phyloP scores from a whole-genome alignment of 2,329 filamentous ascomycete genomes.

The Akanthomyces lecanii region DNA sequence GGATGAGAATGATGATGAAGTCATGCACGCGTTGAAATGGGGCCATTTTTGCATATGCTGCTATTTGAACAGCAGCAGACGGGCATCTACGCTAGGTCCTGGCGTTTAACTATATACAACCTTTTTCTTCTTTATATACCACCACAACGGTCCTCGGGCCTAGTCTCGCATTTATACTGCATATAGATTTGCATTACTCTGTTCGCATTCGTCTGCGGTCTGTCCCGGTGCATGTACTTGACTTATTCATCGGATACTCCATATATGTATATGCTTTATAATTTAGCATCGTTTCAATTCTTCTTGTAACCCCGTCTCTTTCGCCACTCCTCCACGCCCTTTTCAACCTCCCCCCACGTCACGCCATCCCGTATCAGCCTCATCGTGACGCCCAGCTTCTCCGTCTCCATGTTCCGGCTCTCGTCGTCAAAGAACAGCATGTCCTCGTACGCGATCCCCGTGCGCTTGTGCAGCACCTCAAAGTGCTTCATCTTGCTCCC shows the following conservation, averaged over 20 bases:
- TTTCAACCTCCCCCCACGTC: slow-evolving; percentile 70
- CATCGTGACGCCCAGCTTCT: slow-evolving; percentile 76
- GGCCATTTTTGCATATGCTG: not conserved
- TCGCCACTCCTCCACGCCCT: slow-evolving; percentile 77
- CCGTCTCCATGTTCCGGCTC: slow-evolving; percentile 77
- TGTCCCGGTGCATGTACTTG: too few relatives aligned
- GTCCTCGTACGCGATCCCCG: slow-evolving; percentile 68
- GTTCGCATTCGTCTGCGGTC: not conserved
- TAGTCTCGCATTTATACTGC: not conserved
- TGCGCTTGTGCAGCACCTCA: slow-evolving; percentile 64
- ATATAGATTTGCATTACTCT: not conserved
- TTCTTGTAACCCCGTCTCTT: slow-evolving; percentile 53
- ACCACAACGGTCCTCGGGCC: not conserved
- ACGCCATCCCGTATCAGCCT: slow-evolving; percentile 77
- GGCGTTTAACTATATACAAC: not conserved
- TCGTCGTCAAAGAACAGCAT: slow-evolving; percentile 98
- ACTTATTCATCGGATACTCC: too few relatives aligned
- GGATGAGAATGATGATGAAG: not conserved
- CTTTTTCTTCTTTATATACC: slow-evolving; percentile 12
- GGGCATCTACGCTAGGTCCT: slow-evolving; percentile 1
- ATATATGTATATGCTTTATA: not conserved
- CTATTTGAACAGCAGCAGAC: slow-evolving; percentile 1
- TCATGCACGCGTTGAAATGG: not conserved
- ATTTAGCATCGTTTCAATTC: not conserved
- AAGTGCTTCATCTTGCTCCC: slow-evolving; percentile 85